These are phyloP conservation scores for Dictyostelium intermedium DNA, from an alignment of 78 protist species.

Conservation along the genomic window DNA sequence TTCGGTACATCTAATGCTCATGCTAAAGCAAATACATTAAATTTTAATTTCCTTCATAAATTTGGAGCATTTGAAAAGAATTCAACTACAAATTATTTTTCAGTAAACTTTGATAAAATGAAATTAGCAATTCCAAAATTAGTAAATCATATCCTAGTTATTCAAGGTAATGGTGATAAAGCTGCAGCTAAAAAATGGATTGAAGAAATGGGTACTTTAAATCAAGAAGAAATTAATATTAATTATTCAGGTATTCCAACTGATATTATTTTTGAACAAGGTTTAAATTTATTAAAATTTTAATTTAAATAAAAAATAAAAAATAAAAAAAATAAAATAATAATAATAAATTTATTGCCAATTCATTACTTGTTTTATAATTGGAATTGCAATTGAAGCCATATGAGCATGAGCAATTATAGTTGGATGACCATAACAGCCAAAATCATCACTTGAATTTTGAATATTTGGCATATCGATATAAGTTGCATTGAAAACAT, in stretches of 20 bases:
- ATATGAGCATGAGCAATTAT: slow-evolving; percentile 38
- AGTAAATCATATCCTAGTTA: neutral
- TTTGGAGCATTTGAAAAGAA: neutral
- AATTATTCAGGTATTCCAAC: neutral
- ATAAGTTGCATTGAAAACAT: neutral
- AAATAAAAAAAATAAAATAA: neutral
- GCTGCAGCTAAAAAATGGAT: neutral
- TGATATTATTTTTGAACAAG: neutral
- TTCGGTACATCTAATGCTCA: neutral
- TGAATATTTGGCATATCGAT: slow-evolving; percentile 69
- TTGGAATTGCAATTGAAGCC: slow-evolving; percentile 17
- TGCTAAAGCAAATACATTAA: neutral
- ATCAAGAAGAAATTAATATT: neutral
- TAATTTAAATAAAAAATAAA: neutral
- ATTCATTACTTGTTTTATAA: slow-evolving; percentile 41
- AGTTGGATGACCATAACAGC: slow-evolving; percentile 77
- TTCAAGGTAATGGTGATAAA: slow-evolving; percentile 20
- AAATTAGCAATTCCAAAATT: neutral
- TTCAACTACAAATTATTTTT: neutral
- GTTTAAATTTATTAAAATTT: neutral
- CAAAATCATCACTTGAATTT: neutral
- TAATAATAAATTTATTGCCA: slow-evolving; percentile 9
- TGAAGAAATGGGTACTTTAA: neutral
- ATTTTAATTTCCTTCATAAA: neutral
- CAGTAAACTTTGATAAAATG: neutral